A percentile compares a stretch with the other conserved stretches of the same genome.
Evolutionary conservation across 768 basidiomycete genomes (phyloP).

Genomic region (Suillus americanus): DNA sequence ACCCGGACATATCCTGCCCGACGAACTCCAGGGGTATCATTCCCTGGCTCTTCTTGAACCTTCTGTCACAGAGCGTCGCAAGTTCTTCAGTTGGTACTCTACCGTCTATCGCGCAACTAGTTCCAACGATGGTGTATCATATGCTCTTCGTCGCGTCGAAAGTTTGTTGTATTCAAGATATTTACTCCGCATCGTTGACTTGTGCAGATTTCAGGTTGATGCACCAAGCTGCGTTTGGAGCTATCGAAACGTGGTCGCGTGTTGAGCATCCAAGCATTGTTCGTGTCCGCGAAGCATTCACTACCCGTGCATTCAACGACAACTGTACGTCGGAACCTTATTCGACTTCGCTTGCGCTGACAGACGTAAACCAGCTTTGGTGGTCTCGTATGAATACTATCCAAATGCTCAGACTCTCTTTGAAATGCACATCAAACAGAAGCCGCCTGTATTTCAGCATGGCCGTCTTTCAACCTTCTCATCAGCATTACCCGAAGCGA

Average conservation of each 20-base stretch:
- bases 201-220: constrained; percentile 75
- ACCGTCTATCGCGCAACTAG: constrained; percentile 83
- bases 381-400: constrained; percentile 90
- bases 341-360: not conserved
- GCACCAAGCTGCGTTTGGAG: constrained; percentile 76
- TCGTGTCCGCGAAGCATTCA: constrained; percentile 87
- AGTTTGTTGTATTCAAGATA: constrained; percentile 44
- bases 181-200: constrained; percentile 12
- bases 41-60: constrained; percentile 79
- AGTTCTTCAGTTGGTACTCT: constrained; percentile 78
- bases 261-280: constrained; percentile 87
- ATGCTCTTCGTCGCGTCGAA: constrained; percentile 82
- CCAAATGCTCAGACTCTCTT: constrained; percentile 80
- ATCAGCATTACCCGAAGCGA: constrained; percentile 63
- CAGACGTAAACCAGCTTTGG: constrained; percentile 58
- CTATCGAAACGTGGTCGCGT: constrained; percentile 84
- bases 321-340: constrained; percentile 59
- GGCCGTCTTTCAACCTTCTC: constrained; percentile 37
- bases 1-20: constrained; percentile 64
- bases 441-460: constrained; percentile 37
- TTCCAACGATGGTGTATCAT: constrained; percentile 72
- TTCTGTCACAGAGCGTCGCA: constrained; percentile 57
- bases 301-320: constrained; percentile 89
- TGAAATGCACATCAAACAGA: constrained; percentile 72
- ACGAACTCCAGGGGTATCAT: constrained; percentile 90